Evolutionary conservation across 371 early-diverging fungal genomes (phyloP).

Genomic region (Catenaria anguillulae): DNA sequence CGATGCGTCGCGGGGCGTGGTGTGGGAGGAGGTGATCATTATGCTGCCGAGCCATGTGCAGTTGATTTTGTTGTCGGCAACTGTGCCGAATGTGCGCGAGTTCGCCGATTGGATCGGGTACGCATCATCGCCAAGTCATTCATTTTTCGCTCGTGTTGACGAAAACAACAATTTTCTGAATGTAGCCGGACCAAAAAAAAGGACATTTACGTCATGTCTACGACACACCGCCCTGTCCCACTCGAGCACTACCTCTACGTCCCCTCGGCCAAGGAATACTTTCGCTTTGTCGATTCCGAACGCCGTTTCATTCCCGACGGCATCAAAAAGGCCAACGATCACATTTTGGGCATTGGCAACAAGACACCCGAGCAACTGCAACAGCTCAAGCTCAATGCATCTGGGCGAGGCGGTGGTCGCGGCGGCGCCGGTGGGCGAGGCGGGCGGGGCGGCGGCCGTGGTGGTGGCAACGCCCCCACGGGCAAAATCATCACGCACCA

Average conservation of each 20-base stretch:
- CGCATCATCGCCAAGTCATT: not conserved
- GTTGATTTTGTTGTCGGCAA: conserved; percentile 92
- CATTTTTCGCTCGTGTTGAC: not conserved
- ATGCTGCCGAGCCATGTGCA: conserved; percentile 93
- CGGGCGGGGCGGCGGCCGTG: conserved; percentile 40
- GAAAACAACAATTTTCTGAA: not conserved
- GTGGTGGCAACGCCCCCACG: not conserved
- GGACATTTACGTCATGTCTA: conserved; percentile 95
- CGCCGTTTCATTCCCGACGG: conserved; percentile 7
- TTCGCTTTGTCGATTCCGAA: conserved; percentile 6
- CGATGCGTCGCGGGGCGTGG: conserved; percentile 91
- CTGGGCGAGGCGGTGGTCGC: conserved; percentile 33
- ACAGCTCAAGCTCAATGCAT: conserved; percentile 15
- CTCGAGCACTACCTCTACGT: conserved; percentile 90
- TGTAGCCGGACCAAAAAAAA: conserved; percentile 81
- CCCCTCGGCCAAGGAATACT: conserved; percentile 10
- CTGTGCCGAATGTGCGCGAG: conserved; percentile 97
- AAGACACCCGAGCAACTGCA: conserved; percentile 41
- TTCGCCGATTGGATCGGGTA: conserved; percentile 99
- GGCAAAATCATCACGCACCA: conserved; percentile 8
- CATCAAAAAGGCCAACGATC: conserved; percentile 25
- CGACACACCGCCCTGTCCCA: conserved; percentile 91
- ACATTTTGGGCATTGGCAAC: conserved; percentile 14
- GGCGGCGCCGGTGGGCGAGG: conserved; percentile 26
- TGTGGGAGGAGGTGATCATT: conserved; percentile 99